These are phyloP conservation scores for Irpex sp. DNA, from an alignment of 1,284 basidiomycete species.

Conservation along the genomic window DNA sequence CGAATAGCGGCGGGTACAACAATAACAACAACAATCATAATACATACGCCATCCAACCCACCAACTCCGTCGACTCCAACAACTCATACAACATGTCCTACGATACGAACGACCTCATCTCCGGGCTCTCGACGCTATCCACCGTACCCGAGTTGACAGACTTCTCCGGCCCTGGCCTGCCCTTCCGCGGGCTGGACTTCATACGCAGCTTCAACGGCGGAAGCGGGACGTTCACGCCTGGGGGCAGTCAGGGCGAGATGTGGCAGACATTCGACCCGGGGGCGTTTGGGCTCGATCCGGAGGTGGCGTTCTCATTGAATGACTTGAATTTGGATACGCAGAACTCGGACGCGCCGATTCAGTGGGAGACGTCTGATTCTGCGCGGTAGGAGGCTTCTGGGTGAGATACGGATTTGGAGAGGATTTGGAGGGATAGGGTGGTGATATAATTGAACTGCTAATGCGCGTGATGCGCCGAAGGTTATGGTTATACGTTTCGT, in stretches of 20 bases:
- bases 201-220: constrained; percentile 65
- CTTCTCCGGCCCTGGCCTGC: constrained; percentile 67
- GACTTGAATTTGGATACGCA: constrained; percentile 29
- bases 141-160: constrained; percentile 55
- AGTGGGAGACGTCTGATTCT: not conserved
- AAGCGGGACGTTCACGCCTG: constrained; percentile 31
- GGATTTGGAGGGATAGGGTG: not conserved
- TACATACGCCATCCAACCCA: constrained; percentile 21
- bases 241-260: constrained; percentile 59
- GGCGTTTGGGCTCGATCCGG: constrained; percentile 70
- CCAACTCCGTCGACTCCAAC: constrained; percentile 43
- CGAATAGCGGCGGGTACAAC: not conserved
- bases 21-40: not conserved
- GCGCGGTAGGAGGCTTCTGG: not conserved
- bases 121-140: constrained; percentile 44
- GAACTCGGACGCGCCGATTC: constrained; percentile 9
- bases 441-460: not conserved
- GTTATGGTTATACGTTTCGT: too few species aligned
- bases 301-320: constrained; percentile 60
- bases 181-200: constrained; percentile 76
- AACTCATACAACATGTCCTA: constrained; percentile 35
- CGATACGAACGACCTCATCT: constrained; percentile 28
- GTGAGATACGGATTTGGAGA: not conserved
- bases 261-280: constrained; percentile 74
- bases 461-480: not conserved